Conservation (phyloP, 441 rosid genomes). For the Viola pubescens region DNA sequence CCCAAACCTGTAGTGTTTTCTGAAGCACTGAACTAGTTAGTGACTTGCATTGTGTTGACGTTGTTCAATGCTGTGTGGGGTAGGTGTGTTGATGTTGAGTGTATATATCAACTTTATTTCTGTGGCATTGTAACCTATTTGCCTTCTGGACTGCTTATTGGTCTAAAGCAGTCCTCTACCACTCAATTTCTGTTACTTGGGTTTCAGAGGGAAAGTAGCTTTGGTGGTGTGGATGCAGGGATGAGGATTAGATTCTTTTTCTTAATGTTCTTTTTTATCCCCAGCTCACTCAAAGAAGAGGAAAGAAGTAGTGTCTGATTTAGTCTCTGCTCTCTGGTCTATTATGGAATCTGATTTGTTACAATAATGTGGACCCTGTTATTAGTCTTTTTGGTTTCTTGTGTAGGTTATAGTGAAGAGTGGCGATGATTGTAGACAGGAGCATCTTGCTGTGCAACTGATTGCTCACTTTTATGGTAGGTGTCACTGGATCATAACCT, state of each 20-base stretch:
- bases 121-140: neutral
- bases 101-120: neutral
- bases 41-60: no score
- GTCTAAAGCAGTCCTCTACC: neutral
- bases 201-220: no score
- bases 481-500: constrained; percentile 13
- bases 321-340: constrained; percentile 3
- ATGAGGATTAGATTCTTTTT: no score
- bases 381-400: constrained; percentile 11
- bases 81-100: neutral
- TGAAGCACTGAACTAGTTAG: no score
- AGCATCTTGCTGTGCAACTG: constrained; percentile 97
- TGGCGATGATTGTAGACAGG: constrained; percentile 98
- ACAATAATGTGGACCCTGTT: constrained; percentile 9
- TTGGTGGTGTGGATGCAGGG: no score
- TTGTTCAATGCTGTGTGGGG: no score
- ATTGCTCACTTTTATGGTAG: constrained; percentile 92
- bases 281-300: no score
- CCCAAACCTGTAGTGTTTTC: neutral
- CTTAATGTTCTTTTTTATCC: no score
- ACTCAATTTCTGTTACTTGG: no score
- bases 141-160: neutral
- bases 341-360: neutral
- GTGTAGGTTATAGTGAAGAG: constrained; percentile 84
- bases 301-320: constrained; percentile 7